Percentiles rank a stretch among this genome's conserved stretches.
Evolutionary conservation across 495 filamentous ascomycete species (phyloP).

Genomic region (Opeltia flavorubescens): DNA sequence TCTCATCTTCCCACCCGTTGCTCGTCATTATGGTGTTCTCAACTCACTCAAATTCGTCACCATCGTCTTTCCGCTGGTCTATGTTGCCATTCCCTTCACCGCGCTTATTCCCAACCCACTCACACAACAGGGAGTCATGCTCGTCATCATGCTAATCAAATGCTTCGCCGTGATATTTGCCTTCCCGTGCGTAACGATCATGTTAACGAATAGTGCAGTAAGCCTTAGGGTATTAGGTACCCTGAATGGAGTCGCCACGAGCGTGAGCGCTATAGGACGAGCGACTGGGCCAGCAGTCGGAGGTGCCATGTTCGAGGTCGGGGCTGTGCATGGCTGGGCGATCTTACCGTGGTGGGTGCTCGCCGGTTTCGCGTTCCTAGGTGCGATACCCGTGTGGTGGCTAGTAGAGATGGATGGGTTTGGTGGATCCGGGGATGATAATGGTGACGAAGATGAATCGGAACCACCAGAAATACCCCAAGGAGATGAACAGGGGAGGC

Average conservation of each 20-base stretch:
- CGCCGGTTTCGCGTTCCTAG: slow-evolving; percentile 39
- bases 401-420: slow-evolving; percentile 68
- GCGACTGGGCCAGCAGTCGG: slow-evolving; percentile 59
- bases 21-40: slow-evolving; percentile 54
- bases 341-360: slow-evolving; percentile 72
- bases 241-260: slow-evolving; percentile 77
- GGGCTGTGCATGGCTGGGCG: slow-evolving; percentile 55
- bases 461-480: slow-evolving; percentile 11
- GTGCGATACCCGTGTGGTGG: slow-evolving; percentile 52
- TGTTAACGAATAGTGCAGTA: slow-evolving; percentile 74
- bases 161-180: slow-evolving; percentile 59
- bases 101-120: slow-evolving; percentile 27
- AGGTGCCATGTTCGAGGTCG: slow-evolving; percentile 53
- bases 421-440: slow-evolving; percentile 22
- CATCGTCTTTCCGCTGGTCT: slow-evolving; percentile 54
- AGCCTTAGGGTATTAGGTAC: slow-evolving; percentile 68
- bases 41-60: slow-evolving; percentile 47
- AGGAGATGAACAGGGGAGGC: slow-evolving; percentile 4
- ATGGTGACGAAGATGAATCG: slow-evolving; percentile 17
- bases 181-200: slow-evolving; percentile 78
- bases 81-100: slow-evolving; percentile 60
- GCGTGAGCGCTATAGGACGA: slow-evolving; percentile 61
- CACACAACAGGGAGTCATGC: slow-evolving; percentile 25
- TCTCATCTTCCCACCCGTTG: slow-evolving; percentile 57
- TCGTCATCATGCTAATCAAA: slow-evolving; percentile 51